Percentiles rank a stretch among this genome's conserved stretches.
These are phyloP conservation scores for Plasmodium gallinaceum DNA, from an alignment of 169 alveolate species.

Conservation along the genomic window DNA sequence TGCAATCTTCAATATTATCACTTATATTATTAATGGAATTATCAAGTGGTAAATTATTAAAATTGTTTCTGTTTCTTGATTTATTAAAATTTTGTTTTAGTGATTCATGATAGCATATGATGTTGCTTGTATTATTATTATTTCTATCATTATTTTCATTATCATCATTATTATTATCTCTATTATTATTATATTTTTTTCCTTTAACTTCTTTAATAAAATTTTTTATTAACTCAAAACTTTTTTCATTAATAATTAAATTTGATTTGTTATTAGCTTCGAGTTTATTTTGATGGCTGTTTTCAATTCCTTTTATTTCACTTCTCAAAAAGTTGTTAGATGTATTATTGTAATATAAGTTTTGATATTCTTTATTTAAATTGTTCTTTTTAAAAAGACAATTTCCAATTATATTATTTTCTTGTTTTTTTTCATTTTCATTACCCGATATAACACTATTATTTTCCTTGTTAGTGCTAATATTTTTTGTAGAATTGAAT, in stretches of 20 bases:
- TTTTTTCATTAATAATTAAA: conserved; percentile 4
- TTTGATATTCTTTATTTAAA: not conserved
- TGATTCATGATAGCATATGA: not conserved
- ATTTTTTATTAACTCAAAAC: conserved; percentile 31
- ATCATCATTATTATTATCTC: not conserved
- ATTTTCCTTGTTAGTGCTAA: not conserved
- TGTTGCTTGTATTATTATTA: not conserved
- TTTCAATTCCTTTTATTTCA: not conserved
- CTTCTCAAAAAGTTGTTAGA: not conserved
- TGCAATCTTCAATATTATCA: too few relatives aligned
- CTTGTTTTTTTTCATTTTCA: not conserved
- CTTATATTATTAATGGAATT: conserved; percentile 18
- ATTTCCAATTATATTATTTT: too few relatives aligned
- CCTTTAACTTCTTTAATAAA: conserved; percentile 43
- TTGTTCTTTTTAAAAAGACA: not conserved
- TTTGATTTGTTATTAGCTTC: not conserved
- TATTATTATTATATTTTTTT: not conserved
- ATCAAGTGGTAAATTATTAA: not conserved
- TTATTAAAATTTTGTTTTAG: conserved; percentile 1
- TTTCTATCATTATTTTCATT: not conserved
- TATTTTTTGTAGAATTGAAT: not conserved
- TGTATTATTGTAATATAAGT: too few relatives aligned
- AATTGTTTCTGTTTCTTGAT: not conserved
- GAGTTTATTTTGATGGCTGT: not conserved
- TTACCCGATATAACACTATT: not conserved